Conservation (phyloP, 345 rosid genomes). For the Pugionium cornutum region DNA sequence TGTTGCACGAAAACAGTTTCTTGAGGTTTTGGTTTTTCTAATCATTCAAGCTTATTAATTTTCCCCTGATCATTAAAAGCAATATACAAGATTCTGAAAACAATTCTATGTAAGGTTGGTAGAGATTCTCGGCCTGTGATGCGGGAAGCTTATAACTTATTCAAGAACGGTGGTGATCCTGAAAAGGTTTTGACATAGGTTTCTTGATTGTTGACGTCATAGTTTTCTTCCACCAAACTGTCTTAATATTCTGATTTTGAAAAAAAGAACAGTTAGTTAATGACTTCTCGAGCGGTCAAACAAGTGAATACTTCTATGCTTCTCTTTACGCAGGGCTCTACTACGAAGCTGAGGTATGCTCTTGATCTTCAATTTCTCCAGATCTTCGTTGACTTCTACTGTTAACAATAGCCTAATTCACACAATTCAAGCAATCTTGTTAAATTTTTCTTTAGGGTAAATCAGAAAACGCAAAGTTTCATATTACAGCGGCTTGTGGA, state of each 20-base stretch:
- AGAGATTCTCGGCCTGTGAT: constrained; percentile 83
- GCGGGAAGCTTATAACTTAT: constrained; percentile 77
- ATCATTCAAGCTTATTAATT: neutral
- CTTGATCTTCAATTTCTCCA: constrained; percentile 25
- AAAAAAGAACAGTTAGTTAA: constrained; percentile 50
- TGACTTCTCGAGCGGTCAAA: constrained; percentile 54
- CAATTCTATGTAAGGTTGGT: constrained; percentile 63
- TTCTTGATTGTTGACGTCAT: neutral
- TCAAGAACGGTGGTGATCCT: constrained; percentile 85
- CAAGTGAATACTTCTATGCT: constrained; percentile 66
- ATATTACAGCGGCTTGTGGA: constrained; percentile 56
- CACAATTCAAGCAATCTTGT: neutral
- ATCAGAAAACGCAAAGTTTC: constrained; percentile 63
- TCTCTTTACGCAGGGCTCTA: constrained; percentile 80
- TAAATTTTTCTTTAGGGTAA: constrained; percentile 47
- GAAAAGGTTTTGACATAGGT: constrained; percentile 52
- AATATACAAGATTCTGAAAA: neutral
- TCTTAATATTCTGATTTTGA: neutral
- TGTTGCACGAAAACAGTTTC: constrained; percentile 64
- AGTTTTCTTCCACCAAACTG: neutral
- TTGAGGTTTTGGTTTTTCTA: constrained; percentile 50
- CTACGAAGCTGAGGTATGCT: constrained; percentile 76
- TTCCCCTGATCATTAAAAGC: neutral
- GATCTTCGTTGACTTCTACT: neutral
- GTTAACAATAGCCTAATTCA: neutral